Evolutionary conservation across 2,329 filamentous ascomycete genomes (phyloP).

Genomic region (Fusarium marasasianum): DNA sequence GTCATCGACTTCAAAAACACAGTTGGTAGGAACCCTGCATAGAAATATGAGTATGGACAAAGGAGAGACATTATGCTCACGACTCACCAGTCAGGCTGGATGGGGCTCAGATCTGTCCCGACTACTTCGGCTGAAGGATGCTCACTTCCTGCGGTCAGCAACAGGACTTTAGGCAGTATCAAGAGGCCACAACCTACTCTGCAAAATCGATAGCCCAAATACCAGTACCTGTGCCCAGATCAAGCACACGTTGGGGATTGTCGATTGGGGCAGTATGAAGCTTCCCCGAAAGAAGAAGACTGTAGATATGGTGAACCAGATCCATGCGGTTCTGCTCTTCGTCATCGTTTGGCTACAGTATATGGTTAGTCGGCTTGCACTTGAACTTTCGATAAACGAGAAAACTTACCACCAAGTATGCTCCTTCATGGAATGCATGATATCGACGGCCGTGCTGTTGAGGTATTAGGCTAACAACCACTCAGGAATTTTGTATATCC

Average conservation of each 20-base stretch:
- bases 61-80: accelerated
- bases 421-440: slow-evolving; percentile 29
- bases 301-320: slow-evolving; percentile 27
- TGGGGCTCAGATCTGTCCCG: slow-evolving; percentile 32
- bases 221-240: slow-evolving; percentile 24
- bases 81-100: slow-evolving; percentile 26
- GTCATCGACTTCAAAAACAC: slow-evolving; percentile 25
- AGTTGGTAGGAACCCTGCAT: slow-evolving; percentile 17
- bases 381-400: accelerated
- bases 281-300: slow-evolving; percentile 14
- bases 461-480: not conserved
- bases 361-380: not conserved
- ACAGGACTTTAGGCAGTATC: accelerated
- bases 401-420: slow-evolving; percentile 4
- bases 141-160: not conserved
- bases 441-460: slow-evolving; percentile 29
- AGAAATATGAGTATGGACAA: accelerated
- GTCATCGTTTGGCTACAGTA: slow-evolving; percentile 19
- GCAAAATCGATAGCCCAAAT: slow-evolving; percentile 35
- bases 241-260: slow-evolving; percentile 16
- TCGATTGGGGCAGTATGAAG: slow-evolving; percentile 19
- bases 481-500: accelerated
- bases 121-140: slow-evolving; percentile 27
- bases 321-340: slow-evolving; percentile 30
- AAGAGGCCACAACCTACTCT: not conserved